Conservation (phyloP, 2,329 filamentous ascomycete species). For the Fusarium secorum region DNA sequence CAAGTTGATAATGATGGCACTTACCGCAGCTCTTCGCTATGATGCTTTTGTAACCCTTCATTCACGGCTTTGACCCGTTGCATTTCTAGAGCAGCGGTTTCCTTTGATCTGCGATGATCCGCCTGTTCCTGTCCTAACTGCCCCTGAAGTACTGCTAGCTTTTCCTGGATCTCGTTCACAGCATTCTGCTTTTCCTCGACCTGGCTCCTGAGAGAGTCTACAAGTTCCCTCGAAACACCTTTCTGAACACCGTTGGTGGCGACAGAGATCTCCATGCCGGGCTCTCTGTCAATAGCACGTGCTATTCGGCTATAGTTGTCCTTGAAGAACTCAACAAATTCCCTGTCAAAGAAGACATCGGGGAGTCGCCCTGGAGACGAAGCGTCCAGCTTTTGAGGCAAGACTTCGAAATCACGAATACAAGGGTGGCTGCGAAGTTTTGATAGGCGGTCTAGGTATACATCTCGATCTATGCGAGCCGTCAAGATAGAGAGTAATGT, state of each 20-base stretch:
- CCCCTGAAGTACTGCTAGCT: conserved; percentile 57
- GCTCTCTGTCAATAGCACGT: conserved; percentile 88
- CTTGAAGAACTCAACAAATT: conserved; percentile 93
- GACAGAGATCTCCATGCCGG: conserved; percentile 84
- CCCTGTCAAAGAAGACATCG: conserved; percentile 84
- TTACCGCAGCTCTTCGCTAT: conserved; percentile 71
- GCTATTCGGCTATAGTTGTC: conserved; percentile 90
- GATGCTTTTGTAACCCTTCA: conserved; percentile 73
- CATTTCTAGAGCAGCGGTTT: conserved; percentile 55
- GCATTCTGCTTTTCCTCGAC: conserved; percentile 73
- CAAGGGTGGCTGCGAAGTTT: conserved; percentile 79
- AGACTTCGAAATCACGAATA: conserved; percentile 89
- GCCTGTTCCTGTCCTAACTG: conserved; percentile 75
- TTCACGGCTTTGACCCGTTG: conserved; percentile 68
- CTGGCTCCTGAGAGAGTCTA: conserved; percentile 83
- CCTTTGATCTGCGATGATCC: conserved; percentile 71
- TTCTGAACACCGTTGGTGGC: conserved; percentile 82
- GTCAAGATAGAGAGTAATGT: conserved; percentile 82
- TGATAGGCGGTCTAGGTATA: conserved; percentile 83
- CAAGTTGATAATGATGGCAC: conserved; percentile 25
- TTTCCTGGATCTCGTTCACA: conserved; percentile 57
- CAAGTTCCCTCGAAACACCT: conserved; percentile 90
- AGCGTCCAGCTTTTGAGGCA: conserved; percentile 71
- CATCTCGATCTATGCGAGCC: conserved; percentile 81
- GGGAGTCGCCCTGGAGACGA: conserved; percentile 63